phyloP scores from a whole-genome alignment of 192 early-diverging fungal genomes.

The Allomyces macrogynus region DNA sequence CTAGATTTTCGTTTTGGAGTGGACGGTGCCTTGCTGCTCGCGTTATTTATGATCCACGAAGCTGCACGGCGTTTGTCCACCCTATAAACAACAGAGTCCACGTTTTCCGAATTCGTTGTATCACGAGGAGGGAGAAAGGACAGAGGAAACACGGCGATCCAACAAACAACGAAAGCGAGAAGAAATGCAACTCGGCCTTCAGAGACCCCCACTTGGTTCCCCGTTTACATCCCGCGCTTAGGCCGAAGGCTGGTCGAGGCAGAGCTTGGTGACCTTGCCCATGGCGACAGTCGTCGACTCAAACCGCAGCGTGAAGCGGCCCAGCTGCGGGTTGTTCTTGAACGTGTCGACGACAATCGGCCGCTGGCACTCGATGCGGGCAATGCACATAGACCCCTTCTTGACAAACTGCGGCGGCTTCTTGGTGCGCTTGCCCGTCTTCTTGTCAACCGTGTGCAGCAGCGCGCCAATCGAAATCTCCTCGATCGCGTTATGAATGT shows the following conservation, averaged over 20 bases:
- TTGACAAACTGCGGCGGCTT: conserved; percentile 81
- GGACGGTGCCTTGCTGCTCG: too few species aligned
- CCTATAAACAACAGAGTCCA: too few species aligned
- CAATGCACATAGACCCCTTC: conserved; percentile 76
- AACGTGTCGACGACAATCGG: conserved; percentile 75
- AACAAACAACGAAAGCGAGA: too few species aligned
- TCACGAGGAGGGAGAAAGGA: too few species aligned
- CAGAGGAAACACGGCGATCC: too few species aligned
- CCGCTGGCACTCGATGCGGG: conserved; percentile 51
- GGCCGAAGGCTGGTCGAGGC: conserved; percentile 4
- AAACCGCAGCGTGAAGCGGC: conserved; percentile 95
- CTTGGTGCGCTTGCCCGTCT: conserved; percentile 74
- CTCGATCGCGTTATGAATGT: conserved; percentile 71
- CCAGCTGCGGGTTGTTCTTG: conserved; percentile 68
- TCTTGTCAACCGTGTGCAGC: conserved; percentile 82
- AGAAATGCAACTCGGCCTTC: too few species aligned
- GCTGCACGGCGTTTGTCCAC: too few species aligned
- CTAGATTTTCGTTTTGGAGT: too few species aligned
- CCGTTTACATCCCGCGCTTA: too few species aligned
- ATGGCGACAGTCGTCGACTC: conserved; percentile 76
- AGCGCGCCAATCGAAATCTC: conserved; percentile 65
- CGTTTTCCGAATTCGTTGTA: too few species aligned
- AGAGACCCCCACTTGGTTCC: too few species aligned
- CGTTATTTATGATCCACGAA: too few species aligned
- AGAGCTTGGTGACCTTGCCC: conserved; percentile 76